Evolutionary conservation across 1,284 basidiomycete genomes (phyloP).

Genomic region (Puccinia coronata): DNA sequence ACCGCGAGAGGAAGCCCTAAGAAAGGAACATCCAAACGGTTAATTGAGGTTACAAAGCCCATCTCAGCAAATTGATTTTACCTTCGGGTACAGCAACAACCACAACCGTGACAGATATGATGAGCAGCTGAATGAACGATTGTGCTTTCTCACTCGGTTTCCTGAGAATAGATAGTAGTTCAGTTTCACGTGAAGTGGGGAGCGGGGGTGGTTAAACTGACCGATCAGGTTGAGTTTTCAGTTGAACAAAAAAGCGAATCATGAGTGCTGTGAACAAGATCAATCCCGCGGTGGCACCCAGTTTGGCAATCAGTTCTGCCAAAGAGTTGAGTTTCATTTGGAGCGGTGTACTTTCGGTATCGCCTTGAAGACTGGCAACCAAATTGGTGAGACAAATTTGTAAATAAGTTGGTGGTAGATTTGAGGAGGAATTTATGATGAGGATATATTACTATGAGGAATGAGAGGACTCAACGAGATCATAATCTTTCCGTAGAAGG

Average conservation of each 20-base stretch:
- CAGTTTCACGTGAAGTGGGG: not conserved
- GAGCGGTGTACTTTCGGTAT: constrained; percentile 78
- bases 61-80: not conserved
- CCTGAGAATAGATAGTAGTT: constrained; percentile 13
- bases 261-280: constrained; percentile 51
- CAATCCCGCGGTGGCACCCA: constrained; percentile 51
- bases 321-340: constrained; percentile 51
- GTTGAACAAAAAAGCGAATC: constrained; percentile 51
- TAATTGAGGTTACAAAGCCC: not conserved
- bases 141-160: constrained; percentile 52
- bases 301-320: constrained; percentile 52
- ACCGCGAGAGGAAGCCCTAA: constrained; percentile 52
- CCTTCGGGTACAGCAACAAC: constrained; percentile 53
- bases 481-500: constrained; percentile 53
- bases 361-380: constrained; percentile 69
- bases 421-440: constrained; percentile 39
- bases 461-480: constrained; percentile 50
- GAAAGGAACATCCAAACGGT: not conserved
- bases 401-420: not conserved
- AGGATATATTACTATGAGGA: too few species aligned
- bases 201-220: not conserved
- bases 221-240: constrained; percentile 50
- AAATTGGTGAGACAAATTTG: not conserved
- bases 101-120: constrained; percentile 52
- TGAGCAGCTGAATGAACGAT: constrained; percentile 51